Conservation (phyloP, 768 basidiomycete genomes). For the Piloderma croceum region DNA sequence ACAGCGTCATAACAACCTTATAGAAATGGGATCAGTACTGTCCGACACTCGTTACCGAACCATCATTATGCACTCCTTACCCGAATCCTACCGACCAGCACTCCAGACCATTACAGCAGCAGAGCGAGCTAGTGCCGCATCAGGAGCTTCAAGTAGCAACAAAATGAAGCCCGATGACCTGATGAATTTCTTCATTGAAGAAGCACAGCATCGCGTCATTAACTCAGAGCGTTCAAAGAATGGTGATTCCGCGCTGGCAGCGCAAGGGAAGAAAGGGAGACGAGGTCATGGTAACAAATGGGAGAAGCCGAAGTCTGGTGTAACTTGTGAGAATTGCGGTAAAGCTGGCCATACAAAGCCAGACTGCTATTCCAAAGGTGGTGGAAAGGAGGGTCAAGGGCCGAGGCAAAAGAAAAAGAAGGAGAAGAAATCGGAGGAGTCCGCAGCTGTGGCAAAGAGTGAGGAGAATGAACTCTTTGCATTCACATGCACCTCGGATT, state of each 20-base stretch:
- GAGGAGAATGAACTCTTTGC: too few species aligned
- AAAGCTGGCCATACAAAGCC: conserved; percentile 20
- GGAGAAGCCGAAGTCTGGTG: conserved; percentile 2
- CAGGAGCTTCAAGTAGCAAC: conserved; percentile 3
- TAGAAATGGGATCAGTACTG: conserved; percentile 11
- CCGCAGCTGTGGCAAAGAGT: too few species aligned
- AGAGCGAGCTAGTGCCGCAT: conserved; percentile 5
- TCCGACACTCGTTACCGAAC: conserved; percentile 11
- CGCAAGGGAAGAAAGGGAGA: conserved; percentile 1
- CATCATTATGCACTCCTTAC: conserved; percentile 18
- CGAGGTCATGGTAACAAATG: conserved; percentile 1
- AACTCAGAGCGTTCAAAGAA: conserved; percentile 2
- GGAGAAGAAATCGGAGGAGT: too few species aligned
- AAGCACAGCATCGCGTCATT: conserved; percentile 2
- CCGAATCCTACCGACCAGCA: conserved; percentile 17
- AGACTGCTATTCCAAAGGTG: conserved; percentile 30
- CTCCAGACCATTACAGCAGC: conserved; percentile 9
- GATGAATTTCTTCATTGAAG: conserved; percentile 4
- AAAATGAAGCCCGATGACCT: conserved; percentile 8
- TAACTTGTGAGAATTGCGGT: conserved; percentile 23
- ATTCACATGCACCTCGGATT: too few species aligned
- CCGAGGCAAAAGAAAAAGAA: too few species aligned
- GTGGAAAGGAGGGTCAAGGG: conserved; percentile 34
- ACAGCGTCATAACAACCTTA: conserved; percentile 12
- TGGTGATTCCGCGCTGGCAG: conserved; percentile 1